Evolutionary conservation across 148 eudicot species (phyloP).

Genomic region (Vaccinium macrocarpon): DNA sequence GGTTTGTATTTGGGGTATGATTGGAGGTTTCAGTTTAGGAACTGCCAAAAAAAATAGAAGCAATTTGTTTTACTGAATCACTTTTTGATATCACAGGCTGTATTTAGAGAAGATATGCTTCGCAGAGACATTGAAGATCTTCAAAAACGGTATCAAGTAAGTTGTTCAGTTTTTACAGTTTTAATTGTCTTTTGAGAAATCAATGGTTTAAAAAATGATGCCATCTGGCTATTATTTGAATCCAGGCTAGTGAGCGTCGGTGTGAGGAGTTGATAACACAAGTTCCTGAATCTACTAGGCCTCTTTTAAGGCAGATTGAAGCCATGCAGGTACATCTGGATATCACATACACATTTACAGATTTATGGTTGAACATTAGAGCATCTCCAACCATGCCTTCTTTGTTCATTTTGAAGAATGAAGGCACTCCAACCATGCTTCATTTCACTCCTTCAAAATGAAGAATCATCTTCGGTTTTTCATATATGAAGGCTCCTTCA

Average conservation of each 20-base stretch:
- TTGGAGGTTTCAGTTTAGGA: slow-evolving; percentile 7
- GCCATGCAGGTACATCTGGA: slow-evolving; percentile 76
- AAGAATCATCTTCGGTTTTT: no score
- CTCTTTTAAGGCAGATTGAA: slow-evolving; percentile 94
- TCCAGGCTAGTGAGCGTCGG: slow-evolving; percentile 93
- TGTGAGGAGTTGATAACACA: slow-evolving; percentile 91
- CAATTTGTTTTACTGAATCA: not conserved
- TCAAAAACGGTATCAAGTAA: slow-evolving; percentile 87
- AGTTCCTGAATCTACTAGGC: slow-evolving; percentile 97
- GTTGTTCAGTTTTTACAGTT: slow-evolving; percentile 5
- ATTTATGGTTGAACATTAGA: not conserved
- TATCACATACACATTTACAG: slow-evolving; percentile 2
- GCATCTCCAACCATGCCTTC: no score
- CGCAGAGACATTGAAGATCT: slow-evolving; percentile 87
- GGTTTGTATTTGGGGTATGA: slow-evolving; percentile 37
- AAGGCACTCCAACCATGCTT: no score
- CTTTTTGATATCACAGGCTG: slow-evolving; percentile 51
- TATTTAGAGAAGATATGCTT: slow-evolving; percentile 79
- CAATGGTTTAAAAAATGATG: slow-evolving; percentile 8
- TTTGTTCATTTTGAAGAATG: no score
- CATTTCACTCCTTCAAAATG: no score
- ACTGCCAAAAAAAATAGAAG: not conserved
- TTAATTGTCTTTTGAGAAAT: not conserved
- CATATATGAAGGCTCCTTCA: no score
- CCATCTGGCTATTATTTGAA: slow-evolving; percentile 15